Evolutionary conservation across 768 basidiomycete species (phyloP).

Genomic region (Pisolithus microcarpus): DNA sequence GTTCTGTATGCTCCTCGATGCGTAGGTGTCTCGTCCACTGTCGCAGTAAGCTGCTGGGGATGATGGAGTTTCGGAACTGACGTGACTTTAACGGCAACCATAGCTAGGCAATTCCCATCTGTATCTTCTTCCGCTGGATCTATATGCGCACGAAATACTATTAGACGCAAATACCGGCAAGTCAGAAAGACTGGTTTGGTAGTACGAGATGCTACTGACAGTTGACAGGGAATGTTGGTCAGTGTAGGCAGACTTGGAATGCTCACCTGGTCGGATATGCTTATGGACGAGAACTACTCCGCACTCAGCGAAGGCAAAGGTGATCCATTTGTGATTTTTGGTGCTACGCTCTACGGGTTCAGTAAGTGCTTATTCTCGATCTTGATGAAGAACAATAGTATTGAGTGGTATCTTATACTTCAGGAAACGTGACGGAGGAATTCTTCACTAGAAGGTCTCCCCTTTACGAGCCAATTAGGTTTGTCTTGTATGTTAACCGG

Average conservation of each 20-base stretch:
- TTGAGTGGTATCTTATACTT: no score
- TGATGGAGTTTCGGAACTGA: neutral
- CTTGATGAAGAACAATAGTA: no score
- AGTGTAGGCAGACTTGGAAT: no score
- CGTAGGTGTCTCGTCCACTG: constrained; percentile 37
- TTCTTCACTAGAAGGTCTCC: no score
- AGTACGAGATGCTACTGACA: neutral
- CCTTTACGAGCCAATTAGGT: no score
- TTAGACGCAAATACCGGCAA: constrained; percentile 74
- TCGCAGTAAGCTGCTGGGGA: no score
- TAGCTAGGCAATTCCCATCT: constrained; percentile 86
- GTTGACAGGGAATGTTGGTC: constrained; percentile 33
- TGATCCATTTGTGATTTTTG: no score
- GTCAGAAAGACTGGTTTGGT: constrained; percentile 14
- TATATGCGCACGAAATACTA: constrained; percentile 77
- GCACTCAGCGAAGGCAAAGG: no score
- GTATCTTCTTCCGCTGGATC: constrained; percentile 75
- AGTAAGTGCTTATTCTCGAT: no score
- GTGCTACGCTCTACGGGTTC: no score
- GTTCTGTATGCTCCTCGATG: constrained; percentile 83
- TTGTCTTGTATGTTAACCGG: neutral
- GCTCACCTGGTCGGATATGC: constrained; percentile 12
- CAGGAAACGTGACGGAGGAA: no score
- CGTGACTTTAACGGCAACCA: constrained; percentile 19
- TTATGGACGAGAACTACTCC: no score